phyloP scores from a whole-genome alignment of 768 basidiomycete genomes.

The Favolaschia claudopus region DNA sequence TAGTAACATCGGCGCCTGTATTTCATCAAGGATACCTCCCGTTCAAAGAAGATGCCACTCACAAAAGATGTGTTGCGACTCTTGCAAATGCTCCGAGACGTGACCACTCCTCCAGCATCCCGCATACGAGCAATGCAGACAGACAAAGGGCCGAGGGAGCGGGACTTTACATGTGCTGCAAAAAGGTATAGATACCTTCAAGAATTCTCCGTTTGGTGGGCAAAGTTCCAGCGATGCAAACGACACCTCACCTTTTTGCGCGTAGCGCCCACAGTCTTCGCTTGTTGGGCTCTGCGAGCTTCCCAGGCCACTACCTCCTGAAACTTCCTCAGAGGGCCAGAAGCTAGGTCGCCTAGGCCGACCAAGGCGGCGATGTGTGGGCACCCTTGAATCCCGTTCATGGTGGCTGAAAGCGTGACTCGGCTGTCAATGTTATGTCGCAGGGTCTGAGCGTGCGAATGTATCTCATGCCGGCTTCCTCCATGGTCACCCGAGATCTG shows the following conservation, averaged over 20 bases:
- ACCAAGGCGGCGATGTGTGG: not conserved
- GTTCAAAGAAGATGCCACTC: not conserved
- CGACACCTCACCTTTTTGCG: not conserved
- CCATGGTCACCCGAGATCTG: no score
- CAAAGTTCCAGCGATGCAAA: not conserved
- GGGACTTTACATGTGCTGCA: not conserved
- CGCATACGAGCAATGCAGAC: not conserved
- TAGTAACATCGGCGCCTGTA: slow-evolving; percentile 59
- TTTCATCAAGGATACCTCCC: not conserved
- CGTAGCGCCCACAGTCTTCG: not conserved
- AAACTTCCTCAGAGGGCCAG: not conserved
- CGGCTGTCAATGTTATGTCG: no score
- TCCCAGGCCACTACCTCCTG: not conserved
- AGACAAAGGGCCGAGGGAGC: slow-evolving; percentile 1
- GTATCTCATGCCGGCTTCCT: no score
- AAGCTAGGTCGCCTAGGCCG: not conserved
- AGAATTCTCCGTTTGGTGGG: not conserved
- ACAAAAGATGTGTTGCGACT: not conserved
- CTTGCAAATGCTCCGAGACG: not conserved
- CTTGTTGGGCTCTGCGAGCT: not conserved
- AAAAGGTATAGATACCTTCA: not conserved
- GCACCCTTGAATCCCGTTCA: not conserved
- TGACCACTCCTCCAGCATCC: slow-evolving; percentile 7
- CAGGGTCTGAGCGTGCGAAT: no score
- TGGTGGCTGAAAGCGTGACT: no score